These are phyloP conservation scores for Mycena olivaceomarginata DNA, from an alignment of 768 basidiomycete species.

Conservation along the genomic window DNA sequence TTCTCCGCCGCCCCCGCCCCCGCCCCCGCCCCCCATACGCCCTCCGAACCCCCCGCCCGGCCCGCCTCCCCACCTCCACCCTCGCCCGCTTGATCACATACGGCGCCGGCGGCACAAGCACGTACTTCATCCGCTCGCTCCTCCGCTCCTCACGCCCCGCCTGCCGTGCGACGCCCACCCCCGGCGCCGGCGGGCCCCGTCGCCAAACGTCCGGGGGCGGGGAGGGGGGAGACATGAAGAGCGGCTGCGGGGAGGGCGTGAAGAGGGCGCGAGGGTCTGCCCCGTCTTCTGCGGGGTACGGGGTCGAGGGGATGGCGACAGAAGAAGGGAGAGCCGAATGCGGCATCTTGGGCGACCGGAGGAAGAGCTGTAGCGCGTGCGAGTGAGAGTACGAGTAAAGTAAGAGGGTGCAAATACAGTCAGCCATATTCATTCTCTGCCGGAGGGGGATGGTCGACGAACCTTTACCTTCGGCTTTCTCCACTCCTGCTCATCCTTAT, in stretches of 20 bases:
- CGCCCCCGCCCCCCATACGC: background rate
- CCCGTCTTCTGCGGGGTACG: background rate
- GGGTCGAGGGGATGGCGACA: background rate
- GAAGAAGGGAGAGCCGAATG: too few relatives aligned
- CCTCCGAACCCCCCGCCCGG: background rate
- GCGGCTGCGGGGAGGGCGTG: background rate
- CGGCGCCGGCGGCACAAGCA: slow-evolving; percentile 27
- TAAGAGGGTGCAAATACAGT: background rate
- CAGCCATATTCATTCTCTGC: background rate
- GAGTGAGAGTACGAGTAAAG: background rate
- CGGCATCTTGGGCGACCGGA: slow-evolving; percentile 6
- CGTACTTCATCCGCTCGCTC: slow-evolving; percentile 24
- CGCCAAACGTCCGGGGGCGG: background rate
- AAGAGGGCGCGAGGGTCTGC: background rate
- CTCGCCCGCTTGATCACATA: slow-evolving; percentile 3
- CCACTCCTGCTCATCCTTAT: too few relatives aligned
- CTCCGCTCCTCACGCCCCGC: background rate
- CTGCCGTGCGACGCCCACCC: slow-evolving; percentile 3
- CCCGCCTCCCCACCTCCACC: background rate
- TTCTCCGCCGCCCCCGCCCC: background rate
- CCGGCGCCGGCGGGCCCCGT: background rate
- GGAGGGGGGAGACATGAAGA: slow-evolving; percentile 22
- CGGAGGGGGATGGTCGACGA: background rate
- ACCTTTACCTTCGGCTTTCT: too few relatives aligned
- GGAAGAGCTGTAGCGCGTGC: background rate